Evolutionary conservation across 2,329 filamentous ascomycete genomes (phyloP), one percentile per base, ranked within the genome.

Genomic region (Xylariaceae sp.): DNA sequence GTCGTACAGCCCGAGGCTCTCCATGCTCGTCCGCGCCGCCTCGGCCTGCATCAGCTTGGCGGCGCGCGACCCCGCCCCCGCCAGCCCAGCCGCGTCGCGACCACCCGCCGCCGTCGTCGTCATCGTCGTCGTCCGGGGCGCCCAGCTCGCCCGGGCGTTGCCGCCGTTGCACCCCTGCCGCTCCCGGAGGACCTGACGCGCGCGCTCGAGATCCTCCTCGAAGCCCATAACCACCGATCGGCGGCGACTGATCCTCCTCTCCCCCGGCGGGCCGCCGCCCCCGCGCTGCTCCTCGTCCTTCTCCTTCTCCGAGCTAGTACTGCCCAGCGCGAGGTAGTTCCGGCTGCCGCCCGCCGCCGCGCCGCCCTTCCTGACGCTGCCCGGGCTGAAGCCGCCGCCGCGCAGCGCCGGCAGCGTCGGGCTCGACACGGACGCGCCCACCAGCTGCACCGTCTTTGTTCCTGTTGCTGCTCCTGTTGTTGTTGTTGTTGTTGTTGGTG

Each of bases 271-370:
- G 6, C 33, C 25, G 13, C 17, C 11, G 18, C 29, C 31, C 2
- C 15, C n/a, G 10, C 24, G n/a, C 5, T 23, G 8, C 15, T 29
- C 16, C 11, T 15, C 13, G 10, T 15, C 27, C 27, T n/a, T n/a
- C 6, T n/a, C 21, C n/a, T 32, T 16, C 5, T 27, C 36, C 13
- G 22, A 27, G 16, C 27, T 34, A 2, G 46, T 54, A 2, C 46
- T 54, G n/a, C 59, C 65, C 2, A 72, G 52, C 39, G 58, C 59
- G 25, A 71, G 58, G 40, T 73, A 74, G 35, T 72, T 65, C 35
- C 57, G 58, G 15, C 55, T 58, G 1, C 67, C 63, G 7, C 56
- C 55, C n/a, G n/a, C n/a, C n/a, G n/a, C n/a, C n/a, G n/a, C n/a
- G 5, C 56, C 54, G 5, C 50, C 47, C n/a, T 51, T 43, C 10